Evolutionary conservation across 1,284 basidiomycete species (phyloP).

Genomic region (Albatrellus sp.): DNA sequence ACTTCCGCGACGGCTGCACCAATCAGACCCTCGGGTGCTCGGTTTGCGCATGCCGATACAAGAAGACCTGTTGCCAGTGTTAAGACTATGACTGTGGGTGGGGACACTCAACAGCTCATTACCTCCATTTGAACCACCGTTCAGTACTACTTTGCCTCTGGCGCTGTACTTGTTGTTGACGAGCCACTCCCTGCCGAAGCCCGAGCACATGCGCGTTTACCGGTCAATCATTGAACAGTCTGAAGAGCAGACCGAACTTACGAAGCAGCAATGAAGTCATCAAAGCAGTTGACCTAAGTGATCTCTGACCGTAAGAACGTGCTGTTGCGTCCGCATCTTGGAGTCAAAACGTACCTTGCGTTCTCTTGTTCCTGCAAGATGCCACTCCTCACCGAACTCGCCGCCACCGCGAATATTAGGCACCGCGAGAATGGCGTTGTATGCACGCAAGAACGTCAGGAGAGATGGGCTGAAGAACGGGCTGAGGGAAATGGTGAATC

Average conservation of each 20-base stretch:
- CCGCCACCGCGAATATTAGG: conserved; percentile 74
- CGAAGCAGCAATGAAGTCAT: conserved; percentile 76
- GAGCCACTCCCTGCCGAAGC: conserved; percentile 44
- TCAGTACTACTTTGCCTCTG: conserved; percentile 66
- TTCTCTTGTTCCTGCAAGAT: conserved; percentile 57
- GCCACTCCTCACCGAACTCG: conserved; percentile 80
- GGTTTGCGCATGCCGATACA: conserved; percentile 70
- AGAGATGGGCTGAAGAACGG: conserved; percentile 66
- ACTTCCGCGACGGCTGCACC: conserved; percentile 75
- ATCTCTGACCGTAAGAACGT: no score
- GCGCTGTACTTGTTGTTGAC: conserved; percentile 61
- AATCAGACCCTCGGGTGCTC: conserved; percentile 66
- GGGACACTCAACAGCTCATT: conserved; percentile 6
- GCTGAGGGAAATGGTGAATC: conserved; percentile 62
- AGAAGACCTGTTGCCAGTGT: conserved; percentile 40
- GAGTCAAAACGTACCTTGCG: conserved; percentile 37
- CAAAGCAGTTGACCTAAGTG: conserved; percentile 57
- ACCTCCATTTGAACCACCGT: conserved; percentile 73
- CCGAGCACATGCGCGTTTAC: background rate
- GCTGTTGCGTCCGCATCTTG: background rate
- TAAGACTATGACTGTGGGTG: conserved; percentile 1
- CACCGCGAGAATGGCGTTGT: conserved; percentile 64
- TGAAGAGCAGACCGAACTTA: conserved; percentile 21
- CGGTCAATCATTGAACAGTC: background rate
- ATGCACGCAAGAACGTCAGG: conserved; percentile 67